Conservation (phyloP, 2,329 filamentous ascomycete genomes). For the Fusarium domesticum region DNA sequence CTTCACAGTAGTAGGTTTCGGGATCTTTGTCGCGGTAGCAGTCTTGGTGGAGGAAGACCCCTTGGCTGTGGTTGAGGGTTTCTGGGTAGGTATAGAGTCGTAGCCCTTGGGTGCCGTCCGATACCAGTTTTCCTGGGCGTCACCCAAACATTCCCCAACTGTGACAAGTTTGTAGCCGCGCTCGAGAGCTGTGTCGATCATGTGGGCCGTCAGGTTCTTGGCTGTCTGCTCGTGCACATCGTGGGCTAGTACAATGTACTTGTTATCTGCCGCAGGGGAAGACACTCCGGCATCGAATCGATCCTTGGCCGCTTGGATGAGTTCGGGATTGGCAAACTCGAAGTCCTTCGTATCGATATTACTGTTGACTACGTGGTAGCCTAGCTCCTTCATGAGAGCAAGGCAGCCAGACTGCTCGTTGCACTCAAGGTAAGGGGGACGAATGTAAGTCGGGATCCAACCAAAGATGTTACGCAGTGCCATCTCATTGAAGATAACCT, state of each 20-base stretch:
- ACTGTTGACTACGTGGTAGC: conserved; percentile 56
- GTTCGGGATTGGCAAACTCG: conserved; percentile 47
- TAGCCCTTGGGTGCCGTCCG: conserved; percentile 29
- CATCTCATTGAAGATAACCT: conserved; percentile 46
- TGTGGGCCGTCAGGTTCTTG: conserved; percentile 40
- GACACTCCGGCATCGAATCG: conserved; percentile 38
- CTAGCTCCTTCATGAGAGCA: conserved; percentile 37
- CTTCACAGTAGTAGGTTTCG: conserved; percentile 18
- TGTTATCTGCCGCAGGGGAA: conserved; percentile 21
- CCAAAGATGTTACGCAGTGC: conserved; percentile 43
- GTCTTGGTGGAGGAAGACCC: conserved; percentile 6
- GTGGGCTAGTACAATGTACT: conserved; percentile 53
- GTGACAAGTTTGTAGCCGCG: conserved; percentile 49
- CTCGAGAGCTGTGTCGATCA: conserved; percentile 40
- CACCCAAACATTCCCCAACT: conserved; percentile 56
- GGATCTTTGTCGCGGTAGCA: conserved; percentile 13
- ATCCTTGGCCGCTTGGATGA: conserved; percentile 47
- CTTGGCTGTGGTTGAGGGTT: conserved; percentile 10
- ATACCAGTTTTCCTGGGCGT: conserved; percentile 53
- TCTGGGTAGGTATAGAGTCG: conserved; percentile 6
- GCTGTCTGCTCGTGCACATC: conserved; percentile 50
- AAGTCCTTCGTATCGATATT: conserved; percentile 62
- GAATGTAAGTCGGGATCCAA: conserved; percentile 43
- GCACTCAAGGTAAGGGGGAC: conserved; percentile 46
- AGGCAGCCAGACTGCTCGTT: conserved; percentile 39